Percentiles rank a stretch among this genome's conserved stretches.
Conservation (phyloP, 768 basidiomycete genomes). For the Xanthoconium purpureum region DNA sequence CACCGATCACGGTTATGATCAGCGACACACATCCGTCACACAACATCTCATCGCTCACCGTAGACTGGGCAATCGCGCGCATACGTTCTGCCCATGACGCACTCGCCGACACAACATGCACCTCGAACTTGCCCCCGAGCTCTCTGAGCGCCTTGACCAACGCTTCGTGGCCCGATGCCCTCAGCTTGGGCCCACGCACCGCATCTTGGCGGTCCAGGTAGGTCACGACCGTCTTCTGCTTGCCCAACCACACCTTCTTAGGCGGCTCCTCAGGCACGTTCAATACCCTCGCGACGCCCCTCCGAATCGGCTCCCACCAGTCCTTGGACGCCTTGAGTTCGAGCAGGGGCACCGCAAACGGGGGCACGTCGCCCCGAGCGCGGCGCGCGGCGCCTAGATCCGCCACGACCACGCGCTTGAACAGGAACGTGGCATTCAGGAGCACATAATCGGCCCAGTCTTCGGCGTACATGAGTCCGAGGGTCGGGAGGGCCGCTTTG, state of each 20-base stretch:
- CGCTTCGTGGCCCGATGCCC: conserved; percentile 52
- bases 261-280: conserved; percentile 26
- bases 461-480: conserved; percentile 61
- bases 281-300: conserved; percentile 43
- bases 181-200: conserved; percentile 47
- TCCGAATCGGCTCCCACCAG: conserved; percentile 70
- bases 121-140: conserved; percentile 54
- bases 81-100: conserved; percentile 61
- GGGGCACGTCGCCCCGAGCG: conserved; percentile 21
- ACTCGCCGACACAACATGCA: conserved; percentile 50
- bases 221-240: conserved; percentile 51
- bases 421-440: conserved; percentile 65
- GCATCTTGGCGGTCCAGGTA: conserved; percentile 66
- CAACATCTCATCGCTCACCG: conserved; percentile 40
- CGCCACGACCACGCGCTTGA: conserved; percentile 74
- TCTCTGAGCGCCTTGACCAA: conserved; percentile 56
- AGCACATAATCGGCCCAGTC: conserved; percentile 78
- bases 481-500: conserved; percentile 71
- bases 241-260: conserved; percentile 12
- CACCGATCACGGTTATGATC: not conserved
- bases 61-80: conserved; percentile 62
- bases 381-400: conserved; percentile 66
- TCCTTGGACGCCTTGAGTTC: conserved; percentile 42
- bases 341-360: conserved; percentile 41
- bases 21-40: conserved; percentile 2